Percentiles rank a stretch among this genome's conserved stretches.
Conservation (phyloP, 2,329 filamentous ascomycete species). For the Epichloe elymi region DNA sequence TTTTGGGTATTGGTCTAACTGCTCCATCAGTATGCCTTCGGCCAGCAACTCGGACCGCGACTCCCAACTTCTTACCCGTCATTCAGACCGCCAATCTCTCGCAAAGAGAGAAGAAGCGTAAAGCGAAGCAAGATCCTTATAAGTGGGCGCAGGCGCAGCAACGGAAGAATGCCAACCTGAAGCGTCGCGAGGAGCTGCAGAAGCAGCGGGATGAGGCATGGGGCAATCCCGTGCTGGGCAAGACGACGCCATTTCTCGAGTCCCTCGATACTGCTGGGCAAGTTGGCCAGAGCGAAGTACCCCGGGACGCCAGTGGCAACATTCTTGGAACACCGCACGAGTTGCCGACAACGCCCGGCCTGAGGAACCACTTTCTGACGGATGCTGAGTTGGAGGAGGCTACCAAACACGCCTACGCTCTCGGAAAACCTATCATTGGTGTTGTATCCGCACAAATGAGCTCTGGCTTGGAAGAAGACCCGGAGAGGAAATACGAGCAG, state of each 20-base stretch:
- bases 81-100: slow-evolving; percentile 53
- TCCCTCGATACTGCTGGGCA: slow-evolving; percentile 59
- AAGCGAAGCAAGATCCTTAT: slow-evolving; percentile 67
- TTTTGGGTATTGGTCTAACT: neutral
- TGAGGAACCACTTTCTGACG: slow-evolving; percentile 67
- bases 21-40: slow-evolving; percentile 45
- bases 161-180: slow-evolving; percentile 70
- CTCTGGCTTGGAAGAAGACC: slow-evolving; percentile 23
- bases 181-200: slow-evolving; percentile 57
- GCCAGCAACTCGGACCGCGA: slow-evolving; percentile 32
- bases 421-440: slow-evolving; percentile 47
- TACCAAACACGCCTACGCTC: slow-evolving; percentile 50
- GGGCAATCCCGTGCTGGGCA: slow-evolving; percentile 70
- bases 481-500: slow-evolving; percentile 32
- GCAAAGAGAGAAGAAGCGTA: slow-evolving; percentile 48
- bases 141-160: slow-evolving; percentile 67
- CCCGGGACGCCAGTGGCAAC: slow-evolving; percentile 28
- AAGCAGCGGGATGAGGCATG: slow-evolving; percentile 49
- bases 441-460: slow-evolving; percentile 26
- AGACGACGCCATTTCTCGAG: slow-evolving; percentile 68
- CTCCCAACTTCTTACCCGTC: slow-evolving; percentile 41
- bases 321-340: slow-evolving; percentile 23
- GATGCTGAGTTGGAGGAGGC: slow-evolving; percentile 53
- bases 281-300: slow-evolving; percentile 21
- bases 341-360: slow-evolving; percentile 33